Base-by-base conservation (phyloP, 2,329 filamentous ascomycete species). In the Epichloe amarillans region DNA sequence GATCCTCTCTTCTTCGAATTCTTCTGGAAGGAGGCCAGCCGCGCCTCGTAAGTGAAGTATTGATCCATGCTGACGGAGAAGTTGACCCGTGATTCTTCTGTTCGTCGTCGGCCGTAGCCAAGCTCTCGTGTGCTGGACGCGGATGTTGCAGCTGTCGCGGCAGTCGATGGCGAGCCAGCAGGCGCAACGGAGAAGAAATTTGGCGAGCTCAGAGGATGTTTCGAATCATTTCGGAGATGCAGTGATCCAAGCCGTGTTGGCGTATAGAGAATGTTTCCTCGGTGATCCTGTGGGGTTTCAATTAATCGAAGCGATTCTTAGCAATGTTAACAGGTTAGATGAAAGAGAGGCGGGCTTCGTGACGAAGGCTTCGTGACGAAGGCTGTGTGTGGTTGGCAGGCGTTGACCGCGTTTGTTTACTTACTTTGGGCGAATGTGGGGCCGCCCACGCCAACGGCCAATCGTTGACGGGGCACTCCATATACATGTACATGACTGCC, bases 21-120 rank as follows among this genome's bases (percentile, higher is more conserved):
- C 50, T 72, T 73, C 47, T 85, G 77, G 66, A 97, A 98, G 11
- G 88, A 91, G 35, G 82, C 82, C 37, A 96, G 70, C 46, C 93
- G 87, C 59, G 82, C 84, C 56, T 88, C 82, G 57, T 82, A 83
- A 15, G 84, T 85, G 58, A 77, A 72, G 63, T 73, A 82, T 51
- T 52, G 38, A 12, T 51, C 43, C 66, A 68, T 69, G 39, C 17
- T 58, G 54, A 43, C 51, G 51, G 35, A 47, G 38, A 26, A 19
- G 3, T 17, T 19, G 21, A 21, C 15, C 40, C 30, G 53, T 48
- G 49, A 30, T 30, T 4, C 10, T 52, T 11, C 19, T 42, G n/a
- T 8, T 42, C 40, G 40, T 17, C n/a, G 10, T 19, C n/a, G 8
- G 5, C 10, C 8, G 39, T 8, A 30, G 41, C 41, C 17, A 12